Conservation (phyloP, 352 stramenopile genomes). For the Globisporangium paddicum region DNA sequence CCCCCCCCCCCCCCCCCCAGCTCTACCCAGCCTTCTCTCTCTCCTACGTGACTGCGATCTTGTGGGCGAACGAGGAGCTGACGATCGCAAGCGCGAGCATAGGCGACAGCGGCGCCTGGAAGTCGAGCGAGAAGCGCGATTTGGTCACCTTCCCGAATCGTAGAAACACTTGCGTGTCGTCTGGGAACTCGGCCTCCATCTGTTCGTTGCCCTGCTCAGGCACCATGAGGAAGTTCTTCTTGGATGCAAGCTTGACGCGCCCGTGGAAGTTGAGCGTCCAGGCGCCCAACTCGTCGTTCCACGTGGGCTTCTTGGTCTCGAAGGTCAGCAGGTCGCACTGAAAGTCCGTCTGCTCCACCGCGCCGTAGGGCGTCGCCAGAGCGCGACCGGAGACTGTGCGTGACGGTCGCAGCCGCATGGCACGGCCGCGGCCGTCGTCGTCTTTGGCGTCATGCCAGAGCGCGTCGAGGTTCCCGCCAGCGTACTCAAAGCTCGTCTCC, state of each 20-base stretch:
- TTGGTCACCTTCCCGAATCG: conserved; percentile 85
- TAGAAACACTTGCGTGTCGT: conserved; percentile 39
- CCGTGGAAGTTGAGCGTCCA: conserved; percentile 91
- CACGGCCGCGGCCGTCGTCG: conserved; percentile 22
- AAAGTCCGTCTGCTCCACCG: conserved; percentile 69
- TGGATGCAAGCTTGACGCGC: conserved; percentile 86
- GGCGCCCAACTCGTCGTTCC: conserved; percentile 75
- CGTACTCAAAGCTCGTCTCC: conserved; percentile 36
- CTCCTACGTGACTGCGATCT: conserved; percentile 74
- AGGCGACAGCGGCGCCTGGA: conserved; percentile 58
- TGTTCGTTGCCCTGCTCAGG: conserved; percentile 46
- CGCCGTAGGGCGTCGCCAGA: conserved; percentile 62
- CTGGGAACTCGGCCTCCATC: conserved; percentile 45
- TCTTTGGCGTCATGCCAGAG: conserved; percentile 56
- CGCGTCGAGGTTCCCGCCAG: conserved; percentile 17
- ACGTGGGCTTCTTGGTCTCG: conserved; percentile 78
- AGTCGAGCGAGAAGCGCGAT: conserved; percentile 79
- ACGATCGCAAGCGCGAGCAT: conserved; percentile 81
- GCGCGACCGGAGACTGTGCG: conserved; percentile 24
- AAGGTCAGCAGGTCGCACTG: conserved; percentile 76
- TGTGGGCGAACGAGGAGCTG: conserved; percentile 82
- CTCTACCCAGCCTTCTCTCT: no score
- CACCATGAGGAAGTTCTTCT: conserved; percentile 89
- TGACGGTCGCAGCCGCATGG: conserved; percentile 34
- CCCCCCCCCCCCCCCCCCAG: no score